phyloP scores from a whole-genome alignment of 2,329 filamentous ascomycete genomes.

The Aspergillus aculeatinus region DNA sequence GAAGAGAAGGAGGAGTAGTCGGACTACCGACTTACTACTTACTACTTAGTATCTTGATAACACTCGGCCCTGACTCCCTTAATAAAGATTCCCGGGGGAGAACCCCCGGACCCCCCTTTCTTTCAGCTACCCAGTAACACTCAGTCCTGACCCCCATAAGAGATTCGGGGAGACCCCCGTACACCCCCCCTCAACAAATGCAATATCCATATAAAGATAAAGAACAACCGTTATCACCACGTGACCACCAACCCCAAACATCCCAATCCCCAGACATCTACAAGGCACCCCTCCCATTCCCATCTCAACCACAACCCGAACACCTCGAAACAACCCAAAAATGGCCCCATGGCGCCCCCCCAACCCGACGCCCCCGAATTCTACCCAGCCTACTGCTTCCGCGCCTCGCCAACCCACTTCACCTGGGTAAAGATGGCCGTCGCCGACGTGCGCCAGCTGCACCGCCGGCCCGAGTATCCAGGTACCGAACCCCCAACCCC shows the following conservation, averaged over 20 bases:
- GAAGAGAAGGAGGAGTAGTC: conserved; percentile 12
- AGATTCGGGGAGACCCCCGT: no score
- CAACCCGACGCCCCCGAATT: conserved; percentile 36
- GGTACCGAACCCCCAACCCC: conserved; percentile 36
- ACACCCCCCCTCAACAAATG: no score
- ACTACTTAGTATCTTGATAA: no score
- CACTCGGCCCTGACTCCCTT: no score
- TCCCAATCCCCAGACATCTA: no score
- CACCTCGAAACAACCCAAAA: neutral
- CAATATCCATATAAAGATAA: no score
- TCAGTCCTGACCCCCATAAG: neutral
- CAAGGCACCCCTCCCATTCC: neutral
- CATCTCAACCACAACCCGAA: neutral
- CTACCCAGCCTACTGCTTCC: conserved; percentile 62
- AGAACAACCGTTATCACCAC: no score
- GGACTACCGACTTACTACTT: neutral
- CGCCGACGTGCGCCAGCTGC: conserved; percentile 55
- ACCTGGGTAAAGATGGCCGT: conserved; percentile 62
- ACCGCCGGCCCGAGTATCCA: conserved; percentile 50
- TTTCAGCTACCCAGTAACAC: no score
- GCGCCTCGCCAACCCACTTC: conserved; percentile 60
- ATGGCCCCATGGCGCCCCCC: no score
- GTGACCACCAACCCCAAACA: no score
- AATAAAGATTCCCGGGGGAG: no score
- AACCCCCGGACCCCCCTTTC: no score